These are phyloP conservation scores for Cystofilobasidium macerans DNA, from an alignment of 768 basidiomycete genomes.

Conservation along the genomic window DNA sequence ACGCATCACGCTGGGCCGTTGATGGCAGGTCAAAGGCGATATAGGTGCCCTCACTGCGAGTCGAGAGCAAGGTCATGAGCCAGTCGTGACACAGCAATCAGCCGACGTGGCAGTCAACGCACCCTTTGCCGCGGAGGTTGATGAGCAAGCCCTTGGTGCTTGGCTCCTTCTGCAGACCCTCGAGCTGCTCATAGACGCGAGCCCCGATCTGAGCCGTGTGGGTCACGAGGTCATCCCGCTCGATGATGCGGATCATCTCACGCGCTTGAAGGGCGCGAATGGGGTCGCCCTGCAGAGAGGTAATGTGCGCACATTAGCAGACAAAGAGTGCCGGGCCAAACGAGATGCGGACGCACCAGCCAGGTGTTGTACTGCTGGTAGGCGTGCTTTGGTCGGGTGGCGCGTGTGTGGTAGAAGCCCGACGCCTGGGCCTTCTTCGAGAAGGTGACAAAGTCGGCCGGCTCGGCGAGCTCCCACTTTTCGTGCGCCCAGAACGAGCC, in stretches of 20 bases:
- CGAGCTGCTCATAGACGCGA: constrained; percentile 31
- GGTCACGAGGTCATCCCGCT: constrained; percentile 36
- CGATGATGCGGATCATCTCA: constrained; percentile 39
- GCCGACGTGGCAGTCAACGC: not conserved
- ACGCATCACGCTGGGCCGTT: constrained; percentile 34
- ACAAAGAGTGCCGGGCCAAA: not conserved
- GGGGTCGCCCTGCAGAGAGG: constrained; percentile 35
- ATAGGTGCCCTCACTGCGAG: constrained; percentile 36
- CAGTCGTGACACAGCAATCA: not conserved
- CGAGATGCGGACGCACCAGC: constrained; percentile 27
- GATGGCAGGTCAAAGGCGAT: constrained; percentile 38
- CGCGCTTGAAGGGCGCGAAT: constrained; percentile 39
- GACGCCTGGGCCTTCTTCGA: constrained; percentile 24
- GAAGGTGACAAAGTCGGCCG: constrained; percentile 43
- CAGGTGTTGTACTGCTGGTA: constrained; percentile 40
- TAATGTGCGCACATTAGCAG: not conserved
- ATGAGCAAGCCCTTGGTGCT: constrained; percentile 28
- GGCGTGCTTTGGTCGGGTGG: constrained; percentile 36
- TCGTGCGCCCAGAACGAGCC: constrained; percentile 44
- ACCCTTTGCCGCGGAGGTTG: constrained; percentile 34
- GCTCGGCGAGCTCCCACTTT: constrained; percentile 38
- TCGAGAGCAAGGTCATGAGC: not conserved
- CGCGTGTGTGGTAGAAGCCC: constrained; percentile 38
- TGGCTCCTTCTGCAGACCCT: constrained; percentile 22
- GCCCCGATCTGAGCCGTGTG: constrained; percentile 38